These are phyloP conservation scores for Petunia axillaris DNA, from an alignment of 257 asterid genomes.

Conservation along the genomic window DNA sequence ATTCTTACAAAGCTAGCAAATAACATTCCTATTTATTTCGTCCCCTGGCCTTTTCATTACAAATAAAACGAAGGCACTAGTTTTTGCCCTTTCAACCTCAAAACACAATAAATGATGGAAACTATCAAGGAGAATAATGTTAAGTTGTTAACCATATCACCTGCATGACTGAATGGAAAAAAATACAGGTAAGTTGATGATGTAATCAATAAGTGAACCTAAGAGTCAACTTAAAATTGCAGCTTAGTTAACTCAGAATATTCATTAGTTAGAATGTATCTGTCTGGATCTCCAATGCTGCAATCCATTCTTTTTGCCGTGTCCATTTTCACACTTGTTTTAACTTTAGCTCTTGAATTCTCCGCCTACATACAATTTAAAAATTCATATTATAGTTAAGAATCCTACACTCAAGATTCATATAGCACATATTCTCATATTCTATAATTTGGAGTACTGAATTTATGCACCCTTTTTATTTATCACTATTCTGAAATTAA, in stretches of 20 bases:
- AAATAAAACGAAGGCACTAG: no score
- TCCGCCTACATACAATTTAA: background rate
- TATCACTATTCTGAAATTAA: background rate
- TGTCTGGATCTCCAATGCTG: background rate
- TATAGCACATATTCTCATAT: background rate
- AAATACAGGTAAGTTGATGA: no score
- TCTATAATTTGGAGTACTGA: background rate
- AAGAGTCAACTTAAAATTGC: background rate
- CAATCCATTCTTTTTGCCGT: background rate
- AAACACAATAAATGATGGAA: no score
- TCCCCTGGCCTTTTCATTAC: no score
- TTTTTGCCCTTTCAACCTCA: no score
- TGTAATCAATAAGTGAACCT: no score
- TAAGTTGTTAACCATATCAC: no score
- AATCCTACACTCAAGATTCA: constrained; percentile 20
- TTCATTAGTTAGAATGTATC: constrained; percentile 7
- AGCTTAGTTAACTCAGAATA: constrained; percentile 8
- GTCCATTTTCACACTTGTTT: background rate
- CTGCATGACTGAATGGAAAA: no score
- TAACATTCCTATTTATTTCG: no score
- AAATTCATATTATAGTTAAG: background rate
- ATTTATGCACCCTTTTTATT: background rate
- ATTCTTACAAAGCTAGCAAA: no score
- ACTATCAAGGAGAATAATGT: no score
- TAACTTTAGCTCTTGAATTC: background rate